Evolutionary conservation across 2,329 filamentous ascomycete species (phyloP).

Genomic region (Colletotrichum tanaceti): DNA sequence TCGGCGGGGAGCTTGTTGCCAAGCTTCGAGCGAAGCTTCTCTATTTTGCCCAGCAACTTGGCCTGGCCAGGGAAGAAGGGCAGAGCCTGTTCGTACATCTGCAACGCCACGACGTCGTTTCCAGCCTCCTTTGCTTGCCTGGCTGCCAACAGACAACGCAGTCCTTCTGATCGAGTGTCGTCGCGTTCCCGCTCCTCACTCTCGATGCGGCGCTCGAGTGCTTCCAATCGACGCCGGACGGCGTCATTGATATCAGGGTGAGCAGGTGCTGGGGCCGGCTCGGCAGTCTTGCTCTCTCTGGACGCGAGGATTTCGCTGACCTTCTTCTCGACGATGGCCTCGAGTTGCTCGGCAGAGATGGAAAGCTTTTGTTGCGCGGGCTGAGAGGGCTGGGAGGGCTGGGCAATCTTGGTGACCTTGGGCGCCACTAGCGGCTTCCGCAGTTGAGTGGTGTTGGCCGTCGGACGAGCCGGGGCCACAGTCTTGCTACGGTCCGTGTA

Average conservation of each 20-base stretch:
- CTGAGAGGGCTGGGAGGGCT: conserved; percentile 44
- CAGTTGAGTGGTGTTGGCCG: conserved; percentile 50
- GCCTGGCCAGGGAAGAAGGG: conserved; percentile 88
- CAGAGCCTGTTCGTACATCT: conserved; percentile 86
- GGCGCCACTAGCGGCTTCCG: conserved; percentile 57
- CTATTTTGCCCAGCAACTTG: conserved; percentile 79
- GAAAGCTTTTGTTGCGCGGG: conserved; percentile 50
- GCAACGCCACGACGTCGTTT: conserved; percentile 80
- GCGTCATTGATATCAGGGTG: conserved; percentile 75
- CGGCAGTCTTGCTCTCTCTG: conserved; percentile 70
- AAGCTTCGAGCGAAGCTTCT: conserved; percentile 68
- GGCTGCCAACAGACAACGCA: conserved; percentile 89
- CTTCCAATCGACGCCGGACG: conserved; percentile 83
- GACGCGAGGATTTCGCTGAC: conserved; percentile 89
- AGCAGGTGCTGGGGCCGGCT: conserved; percentile 52
- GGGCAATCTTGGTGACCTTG: conserved; percentile 63
- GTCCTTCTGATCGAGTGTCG: conserved; percentile 81
- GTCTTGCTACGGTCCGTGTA: conserved; percentile 79
- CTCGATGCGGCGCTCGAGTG: conserved; percentile 87
- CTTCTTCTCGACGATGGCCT: conserved; percentile 92
- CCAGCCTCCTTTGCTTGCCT: conserved; percentile 89
- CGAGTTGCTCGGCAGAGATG: conserved; percentile 80
- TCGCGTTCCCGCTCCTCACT: conserved; percentile 66
- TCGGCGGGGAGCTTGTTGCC: conserved; percentile 43
- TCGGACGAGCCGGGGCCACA: conserved; percentile 48